phyloP scores from a whole-genome alignment of 352 stramenopile genomes.

The Phytopythium mirpurense region DNA sequence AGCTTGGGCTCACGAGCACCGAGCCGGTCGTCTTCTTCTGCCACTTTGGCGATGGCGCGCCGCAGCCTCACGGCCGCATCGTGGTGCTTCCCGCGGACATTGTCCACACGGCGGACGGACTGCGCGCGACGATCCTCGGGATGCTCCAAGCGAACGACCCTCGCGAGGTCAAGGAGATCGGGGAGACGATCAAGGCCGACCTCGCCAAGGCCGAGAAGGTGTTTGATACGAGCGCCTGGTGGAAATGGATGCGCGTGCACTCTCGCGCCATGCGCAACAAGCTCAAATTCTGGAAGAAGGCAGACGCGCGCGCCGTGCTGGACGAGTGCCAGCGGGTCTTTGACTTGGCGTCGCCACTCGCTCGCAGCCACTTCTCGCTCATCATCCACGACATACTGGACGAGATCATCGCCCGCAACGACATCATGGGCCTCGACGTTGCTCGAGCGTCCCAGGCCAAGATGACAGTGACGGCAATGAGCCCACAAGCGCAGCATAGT shows the following conservation, averaged over 20 bases:
- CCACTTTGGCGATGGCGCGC: slow-evolving; percentile 20
- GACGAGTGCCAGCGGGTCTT: no score
- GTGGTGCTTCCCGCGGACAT: slow-evolving; percentile 40
- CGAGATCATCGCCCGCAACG: slow-evolving; percentile 28
- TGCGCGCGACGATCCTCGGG: slow-evolving; percentile 43
- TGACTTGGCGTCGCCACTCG: slow-evolving; percentile 10
- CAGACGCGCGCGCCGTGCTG: no score
- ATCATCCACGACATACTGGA: slow-evolving; percentile 49
- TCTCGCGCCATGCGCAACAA: no score
- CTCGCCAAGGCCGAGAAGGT: slow-evolving; percentile 29
- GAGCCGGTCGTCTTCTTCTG: slow-evolving; percentile 28
- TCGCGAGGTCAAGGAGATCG: slow-evolving; percentile 18
- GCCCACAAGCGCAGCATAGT: no score
- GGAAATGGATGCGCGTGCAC: slow-evolving; percentile 38
- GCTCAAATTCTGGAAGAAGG: no score
- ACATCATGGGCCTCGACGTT: no score
- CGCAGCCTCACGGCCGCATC: slow-evolving; percentile 25
- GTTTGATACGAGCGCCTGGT: slow-evolving; percentile 26
- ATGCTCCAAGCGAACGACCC: slow-evolving; percentile 42
- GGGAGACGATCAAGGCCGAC: slow-evolving; percentile 27
- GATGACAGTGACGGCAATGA: neutral
- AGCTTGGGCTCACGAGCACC: slow-evolving; percentile 6
- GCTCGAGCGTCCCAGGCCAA: no score
- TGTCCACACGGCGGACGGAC: slow-evolving; percentile 31
- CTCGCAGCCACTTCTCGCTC: slow-evolving; percentile 30